Evolutionary conservation across 768 basidiomycete genomes (phyloP), one percentile per base, ranked within the genome.

Genomic region (Pisolithus sp.): DNA sequence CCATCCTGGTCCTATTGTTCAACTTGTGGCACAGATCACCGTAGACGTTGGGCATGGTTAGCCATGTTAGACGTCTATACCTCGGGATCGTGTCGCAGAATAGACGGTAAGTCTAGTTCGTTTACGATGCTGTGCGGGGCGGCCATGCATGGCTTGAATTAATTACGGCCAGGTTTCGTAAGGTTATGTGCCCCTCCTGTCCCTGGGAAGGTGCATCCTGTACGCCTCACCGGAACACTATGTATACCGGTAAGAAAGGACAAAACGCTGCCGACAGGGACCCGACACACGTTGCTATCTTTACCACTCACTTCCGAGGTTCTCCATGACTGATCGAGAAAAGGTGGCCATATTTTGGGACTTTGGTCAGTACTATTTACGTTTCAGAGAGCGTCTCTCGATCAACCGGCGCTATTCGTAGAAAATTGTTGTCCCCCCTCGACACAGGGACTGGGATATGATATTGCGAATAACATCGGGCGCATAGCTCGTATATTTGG

Each of bases 401-500:
- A 4, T 45, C 9, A 3, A 57, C 20, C 62, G 63, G 57, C 66
- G 59, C 31, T 46, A 58, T 24, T 23, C 42, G 49, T 60, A 54
- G 72, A 75, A 23, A 69, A 68, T 23, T 61, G 65, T 12, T 60
- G 38, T 53, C 69, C 51, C 3, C 59, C 73, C 15, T 59, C 68
- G 20, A 68, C 64, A 10, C 46, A 18, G 15, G 65, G 66, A 36
- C 67, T 77, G 3, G 73, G 76, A 10, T 74, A 71, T 55, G 63
- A 68, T 17, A 63, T 78, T 18, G 72, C 72, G 4, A 68, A 74
- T 53, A 72, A 69, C 40, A 73, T 82, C 6, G 67, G 73, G 23
- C 62, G 65, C n/a, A 55, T 79, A n/a, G 74, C 77, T 3, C 72
- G 74, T 46, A 50, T 67, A 4, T 78, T 73, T 57, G 80, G 80